Evolutionary conservation across 2,329 filamentous ascomycete species (phyloP), one percentile per base, ranked within the genome.

Genomic region (Arthrocladium fulminans): DNA sequence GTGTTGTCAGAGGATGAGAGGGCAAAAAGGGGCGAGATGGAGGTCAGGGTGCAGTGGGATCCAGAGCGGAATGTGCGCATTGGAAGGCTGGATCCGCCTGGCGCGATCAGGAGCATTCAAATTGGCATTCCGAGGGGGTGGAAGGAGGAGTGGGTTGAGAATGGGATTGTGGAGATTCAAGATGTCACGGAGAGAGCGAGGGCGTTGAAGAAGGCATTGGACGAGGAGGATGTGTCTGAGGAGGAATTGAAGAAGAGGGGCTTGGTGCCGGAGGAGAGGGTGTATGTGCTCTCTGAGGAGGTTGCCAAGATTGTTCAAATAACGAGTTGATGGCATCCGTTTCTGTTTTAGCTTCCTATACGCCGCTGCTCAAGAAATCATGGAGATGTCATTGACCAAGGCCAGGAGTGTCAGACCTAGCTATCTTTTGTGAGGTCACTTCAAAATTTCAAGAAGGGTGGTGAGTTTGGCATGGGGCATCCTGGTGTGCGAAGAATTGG

Each of bases 41-140:
- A 60, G 15, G 76, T 81, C 0, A 68, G 73, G n/a, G 68, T 81
- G 6, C 79, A 82, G 59, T 83, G 80, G 79, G 80, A 83, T 61
- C 79, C 79, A 0, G 80, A 83, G 58, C 59, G 80, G 17, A 66
- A 67, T 20, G 60, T 72, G 1, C 59, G 60, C 29, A 59, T 81
- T 9, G 69, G 61, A 9, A 67, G 64, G 52, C 52, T 80, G 45
- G 60, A 57, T 6, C 71, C 76, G 8, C 17, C 13, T 12, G 23
- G 23, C 3, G 34, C 13, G 3, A 13, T 32, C 57, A 65, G 79
- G 35, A 80, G 76, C 57, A 77, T 83, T 24, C 79, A 83, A 66
- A 75, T 82, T 53, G 79, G 79, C 1, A 72, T 82, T n/a, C 70
- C 73, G 1, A 68, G 62, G 2, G 60, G 60, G 1, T 54, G 77